Percentiles rank a stretch among this genome's conserved stretches.
These are phyloP conservation scores for Tulasnella sp. DNA, from an alignment of 768 basidiomycete species.

Conservation along the genomic window DNA sequence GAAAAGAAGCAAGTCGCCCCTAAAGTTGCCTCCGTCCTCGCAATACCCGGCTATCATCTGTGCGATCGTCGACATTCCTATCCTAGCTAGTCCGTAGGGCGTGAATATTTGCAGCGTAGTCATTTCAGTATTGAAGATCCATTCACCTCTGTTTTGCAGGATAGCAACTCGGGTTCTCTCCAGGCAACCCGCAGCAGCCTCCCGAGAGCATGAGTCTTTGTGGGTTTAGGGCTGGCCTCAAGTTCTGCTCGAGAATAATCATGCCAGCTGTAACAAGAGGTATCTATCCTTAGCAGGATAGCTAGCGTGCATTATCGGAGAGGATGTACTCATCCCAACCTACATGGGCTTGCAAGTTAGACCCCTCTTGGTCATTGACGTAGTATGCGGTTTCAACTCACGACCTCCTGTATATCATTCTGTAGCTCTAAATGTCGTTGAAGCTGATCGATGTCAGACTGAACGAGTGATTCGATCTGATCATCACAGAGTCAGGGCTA, in stretches of 20 bases:
- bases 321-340: no score
- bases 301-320: no score
- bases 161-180: neutral
- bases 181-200: neutral
- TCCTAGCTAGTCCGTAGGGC: slow-evolving; percentile 29
- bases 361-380: no score
- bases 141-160: neutral
- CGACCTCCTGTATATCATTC: no score
- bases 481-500: no score
- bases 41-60: slow-evolving; percentile 26
- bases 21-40: slow-evolving; percentile 20
- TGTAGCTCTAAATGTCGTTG: no score
- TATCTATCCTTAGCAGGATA: no score
- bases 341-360: no score
- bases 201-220: neutral
- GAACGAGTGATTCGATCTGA: no score
- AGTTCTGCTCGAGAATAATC: neutral
- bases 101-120: slow-evolving; percentile 20
- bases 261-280: no score
- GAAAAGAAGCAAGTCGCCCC: slow-evolving; percentile 31
- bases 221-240: neutral
- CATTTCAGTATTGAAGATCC: neutral
- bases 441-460: no score
- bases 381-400: no score
- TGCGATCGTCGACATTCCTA: slow-evolving; percentile 34